Evolutionary conservation across 1,284 basidiomycete species (phyloP).

Genomic region (Porodaedalea pini): DNA sequence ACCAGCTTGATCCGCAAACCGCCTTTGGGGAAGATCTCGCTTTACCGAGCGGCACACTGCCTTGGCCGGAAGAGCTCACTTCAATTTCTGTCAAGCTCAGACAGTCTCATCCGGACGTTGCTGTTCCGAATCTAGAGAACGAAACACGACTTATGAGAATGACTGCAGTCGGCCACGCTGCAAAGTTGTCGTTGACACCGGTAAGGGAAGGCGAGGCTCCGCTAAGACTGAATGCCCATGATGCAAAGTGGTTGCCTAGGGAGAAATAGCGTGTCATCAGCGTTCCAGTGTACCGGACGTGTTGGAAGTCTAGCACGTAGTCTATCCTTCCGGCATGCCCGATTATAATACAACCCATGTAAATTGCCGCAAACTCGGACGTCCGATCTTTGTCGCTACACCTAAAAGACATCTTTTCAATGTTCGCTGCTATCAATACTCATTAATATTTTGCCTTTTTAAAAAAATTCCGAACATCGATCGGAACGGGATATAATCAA

Average conservation of each 20-base stretch:
- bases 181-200: constrained; percentile 42
- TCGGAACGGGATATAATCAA: too few species aligned
- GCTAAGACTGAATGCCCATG: constrained; percentile 33
- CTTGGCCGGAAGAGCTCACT: constrained; percentile 38
- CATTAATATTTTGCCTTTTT: too few species aligned
- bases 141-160: constrained; percentile 29
- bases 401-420: too few species aligned
- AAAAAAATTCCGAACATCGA: too few species aligned
- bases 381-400: too few species aligned
- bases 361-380: too few species aligned
- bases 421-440: too few species aligned
- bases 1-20: constrained; percentile 38
- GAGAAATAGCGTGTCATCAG: too few species aligned
- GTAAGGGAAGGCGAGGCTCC: constrained; percentile 40
- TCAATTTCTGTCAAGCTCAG: constrained; percentile 30
- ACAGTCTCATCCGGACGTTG: constrained; percentile 20
- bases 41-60: constrained; percentile 34
- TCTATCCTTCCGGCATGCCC: too few species aligned
- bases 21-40: constrained; percentile 40
- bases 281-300: too few species aligned
- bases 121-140: constrained; percentile 18
- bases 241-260: constrained; percentile 31
- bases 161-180: constrained; percentile 47
- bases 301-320: too few species aligned
- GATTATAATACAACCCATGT: too few species aligned